phyloP scores from a whole-genome alignment of 306 rosid species.

The Trifolium fragiferum region DNA sequence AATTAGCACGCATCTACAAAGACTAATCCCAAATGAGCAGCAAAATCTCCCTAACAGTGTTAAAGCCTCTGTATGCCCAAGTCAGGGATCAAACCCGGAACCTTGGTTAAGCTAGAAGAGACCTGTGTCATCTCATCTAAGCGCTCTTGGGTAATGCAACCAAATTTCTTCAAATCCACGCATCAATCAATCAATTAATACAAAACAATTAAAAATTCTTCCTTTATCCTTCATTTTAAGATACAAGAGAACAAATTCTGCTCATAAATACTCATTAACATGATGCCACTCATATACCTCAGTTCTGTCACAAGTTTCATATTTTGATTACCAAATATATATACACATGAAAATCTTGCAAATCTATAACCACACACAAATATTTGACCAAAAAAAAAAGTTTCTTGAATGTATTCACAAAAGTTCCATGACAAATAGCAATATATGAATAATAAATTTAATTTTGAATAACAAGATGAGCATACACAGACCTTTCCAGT shows the following conservation, averaged over 20 bases:
- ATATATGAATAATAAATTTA: neutral
- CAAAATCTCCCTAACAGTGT: too few species aligned
- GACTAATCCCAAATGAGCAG: too few species aligned
- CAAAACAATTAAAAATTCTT: neutral
- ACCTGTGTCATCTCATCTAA: too few species aligned
- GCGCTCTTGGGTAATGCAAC: too few species aligned
- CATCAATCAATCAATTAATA: neutral
- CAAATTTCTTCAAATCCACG: neutral
- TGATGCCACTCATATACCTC: neutral
- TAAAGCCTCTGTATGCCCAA: too few species aligned
- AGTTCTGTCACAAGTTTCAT: neutral
- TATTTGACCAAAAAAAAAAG: neutral
- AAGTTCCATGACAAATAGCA: conserved; percentile 13
- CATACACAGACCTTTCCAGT: conserved; percentile 61
- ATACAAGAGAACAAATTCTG: neutral
- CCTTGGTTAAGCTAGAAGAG: too few species aligned
- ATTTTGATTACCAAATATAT: neutral
- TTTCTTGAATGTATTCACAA: conserved; percentile 11
- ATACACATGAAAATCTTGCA: neutral
- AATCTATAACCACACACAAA: neutral
- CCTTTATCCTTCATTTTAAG: conserved; percentile 11
- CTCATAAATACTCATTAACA: neutral
- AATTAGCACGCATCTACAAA: too few species aligned
- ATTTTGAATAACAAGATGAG: neutral
- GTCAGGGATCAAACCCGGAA: too few species aligned